phyloP scores from a whole-genome alignment of 306 rosid species.

The Amphicarpaea edgeworthii region DNA sequence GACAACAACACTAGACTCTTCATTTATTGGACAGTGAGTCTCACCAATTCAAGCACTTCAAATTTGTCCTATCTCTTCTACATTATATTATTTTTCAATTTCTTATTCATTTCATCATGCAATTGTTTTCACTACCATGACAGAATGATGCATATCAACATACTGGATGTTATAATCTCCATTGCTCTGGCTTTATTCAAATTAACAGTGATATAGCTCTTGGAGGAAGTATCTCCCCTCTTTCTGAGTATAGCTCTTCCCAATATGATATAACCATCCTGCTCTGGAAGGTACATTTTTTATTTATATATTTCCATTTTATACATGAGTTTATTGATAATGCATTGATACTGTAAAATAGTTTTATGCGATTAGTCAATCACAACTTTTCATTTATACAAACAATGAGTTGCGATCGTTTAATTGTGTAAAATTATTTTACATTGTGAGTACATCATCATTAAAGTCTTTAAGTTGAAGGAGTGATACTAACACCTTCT shows the following conservation, averaged over 20 bases:
- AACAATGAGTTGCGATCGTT: too few relatives aligned
- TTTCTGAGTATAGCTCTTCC: slow-evolving; percentile 57
- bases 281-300: slow-evolving; percentile 63
- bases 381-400: too few relatives aligned
- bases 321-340: too few relatives aligned
- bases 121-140: slow-evolving; percentile 29
- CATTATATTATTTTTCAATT: neutral
- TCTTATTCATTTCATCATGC: slow-evolving; percentile 36
- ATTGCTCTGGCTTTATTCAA: slow-evolving; percentile 69
- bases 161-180: slow-evolving; percentile 71
- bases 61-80: slow-evolving; percentile 20
- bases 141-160: slow-evolving; percentile 75
- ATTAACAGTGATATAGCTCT: slow-evolving; percentile 62
- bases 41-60: slow-evolving; percentile 22
- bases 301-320: neutral
- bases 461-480: too few relatives aligned
- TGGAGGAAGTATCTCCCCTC: slow-evolving; percentile 63
- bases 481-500: too few relatives aligned
- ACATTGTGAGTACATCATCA: too few relatives aligned
- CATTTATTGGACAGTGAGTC: slow-evolving; percentile 69
- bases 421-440: too few relatives aligned
- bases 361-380: too few relatives aligned
- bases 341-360: too few relatives aligned
- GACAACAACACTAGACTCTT: slow-evolving; percentile 67
- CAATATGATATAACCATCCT: slow-evolving; percentile 68